Base-by-base conservation (phyloP, 2,329 filamentous ascomycete genomes). In the Alternaria sp. region DNA sequence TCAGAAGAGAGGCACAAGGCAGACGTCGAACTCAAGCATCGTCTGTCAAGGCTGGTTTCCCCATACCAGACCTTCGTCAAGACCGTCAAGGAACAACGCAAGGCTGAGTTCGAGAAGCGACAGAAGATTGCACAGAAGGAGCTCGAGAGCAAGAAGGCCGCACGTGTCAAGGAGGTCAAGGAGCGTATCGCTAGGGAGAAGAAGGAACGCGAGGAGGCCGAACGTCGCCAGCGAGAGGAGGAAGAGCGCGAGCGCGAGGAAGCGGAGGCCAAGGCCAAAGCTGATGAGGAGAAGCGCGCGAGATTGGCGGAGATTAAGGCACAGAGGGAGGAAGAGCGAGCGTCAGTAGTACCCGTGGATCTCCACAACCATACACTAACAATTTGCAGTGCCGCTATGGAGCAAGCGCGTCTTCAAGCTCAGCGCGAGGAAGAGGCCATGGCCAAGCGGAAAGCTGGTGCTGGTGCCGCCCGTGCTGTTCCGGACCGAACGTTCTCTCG, bases 31-130 rank as follows among this genome's bases (percentile, higher is more conserved):
- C 88, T 99, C 72, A 98, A 98, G 88, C 91, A 97, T 81, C 92
- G 96, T 78, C 89, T 99, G 55, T 90, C 87, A 76, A 89, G 94
- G 66, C 87, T 99, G 58, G 91, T 98, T 68, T 87, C 90, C n/a
- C 81, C 86, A 57, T 99, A 97, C 83, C 93, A 96, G 80, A 83
- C 84, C 10, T 98, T 97, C 88, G 90, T 92, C 76, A 86, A 90
- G 69, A 89, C 90, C 51, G 89, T 99, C 57, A 92, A 92, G 66
- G 91, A 96, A 81, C 91, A 93, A 77, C 92, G 95, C 73, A 93
- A 93, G 77, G 92, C 97, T 73, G 93, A 98, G 81, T 99, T 98
- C 72, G 96, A 98, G 86, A 95, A 92, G 85, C 92, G 94, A 68
- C 92, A 92, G 77, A 93, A 91, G 80, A 90, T 93, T 75, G 96